Base-by-base conservation (phyloP, 768 basidiomycete species). In the Hirschioporus abietinus region DNA sequence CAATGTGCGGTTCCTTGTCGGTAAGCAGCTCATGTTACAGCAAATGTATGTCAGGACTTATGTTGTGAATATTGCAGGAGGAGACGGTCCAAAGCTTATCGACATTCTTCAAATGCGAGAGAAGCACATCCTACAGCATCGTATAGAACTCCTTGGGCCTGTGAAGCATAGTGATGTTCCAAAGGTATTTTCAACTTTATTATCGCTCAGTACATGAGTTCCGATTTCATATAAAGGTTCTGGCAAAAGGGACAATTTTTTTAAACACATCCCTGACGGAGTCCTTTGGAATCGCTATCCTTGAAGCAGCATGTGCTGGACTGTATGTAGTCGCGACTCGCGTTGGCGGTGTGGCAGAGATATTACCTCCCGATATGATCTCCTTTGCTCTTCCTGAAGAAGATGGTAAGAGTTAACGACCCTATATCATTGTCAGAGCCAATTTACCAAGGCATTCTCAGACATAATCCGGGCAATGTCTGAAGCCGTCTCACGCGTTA, bases 61-160 rank as follows among this genome's bases (percentile, higher is more conserved):
- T 58, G 64, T 67, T 9, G 7, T 36, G 27, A 15, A n/a, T 30
- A 8, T 35, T n/a, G 1, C 71, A 94, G 94, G 95, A 0, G 97
- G 97, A 0, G 92, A 95, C 70, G 97, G 97, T 0, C 96, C 97
- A 0, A 98, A 99, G 74, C 84, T 96, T 70, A 91, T 96, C 36
- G 95, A 99, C 68, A 79, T 99, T 7, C 84, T 97, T 17, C 97
- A 98, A 79, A 96, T 96, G 89, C 84, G 96, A 7, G 96, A 99
- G 78, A 93, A 91, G 66, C 79, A 96, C 72, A 81, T 87, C 23
- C 82, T 99, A 1, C 95, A 96, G 76, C 96, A 97, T 72, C 86
- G 93, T 9, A 93, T 99, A n/a, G 87, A 91, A 69, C 82, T 99
- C 0, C 82, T 99, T 0, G 96, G 97, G 0, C 80, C 90, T 9